Evolutionary conservation across 2,329 filamentous ascomycete genomes (phyloP).

Genomic region (Fusarium chaquense): DNA sequence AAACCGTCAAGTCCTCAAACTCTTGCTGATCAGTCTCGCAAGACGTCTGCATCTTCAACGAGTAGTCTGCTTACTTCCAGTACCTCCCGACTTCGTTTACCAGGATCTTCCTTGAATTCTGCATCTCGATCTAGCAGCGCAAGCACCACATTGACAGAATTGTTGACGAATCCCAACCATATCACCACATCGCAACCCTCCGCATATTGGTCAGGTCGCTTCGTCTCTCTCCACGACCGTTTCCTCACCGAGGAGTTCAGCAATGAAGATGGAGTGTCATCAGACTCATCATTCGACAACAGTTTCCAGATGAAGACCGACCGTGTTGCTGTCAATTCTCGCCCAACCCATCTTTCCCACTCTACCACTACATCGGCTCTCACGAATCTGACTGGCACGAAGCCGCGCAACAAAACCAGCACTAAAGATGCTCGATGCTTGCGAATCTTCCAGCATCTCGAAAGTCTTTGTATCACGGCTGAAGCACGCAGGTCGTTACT

Average conservation of each 20-base stretch:
- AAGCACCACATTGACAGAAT: slow-evolving; percentile 28
- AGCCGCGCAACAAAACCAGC: slow-evolving; percentile 13
- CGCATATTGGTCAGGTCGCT: slow-evolving; percentile 73
- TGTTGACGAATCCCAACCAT: slow-evolving; percentile 44
- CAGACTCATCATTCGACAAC: not conserved
- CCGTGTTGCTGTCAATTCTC: slow-evolving; percentile 31
- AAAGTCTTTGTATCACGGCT: slow-evolving; percentile 59
- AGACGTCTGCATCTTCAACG: slow-evolving; percentile 38
- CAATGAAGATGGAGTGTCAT: slow-evolving; percentile 12
- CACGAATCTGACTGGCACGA: slow-evolving; percentile 39
- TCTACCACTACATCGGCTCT: slow-evolving; percentile 52
- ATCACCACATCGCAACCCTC: slow-evolving; percentile 60
- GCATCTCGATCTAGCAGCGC: slow-evolving; percentile 35
- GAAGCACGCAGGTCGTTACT: slow-evolving; percentile 62
- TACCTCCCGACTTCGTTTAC: slow-evolving; percentile 38
- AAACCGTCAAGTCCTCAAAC: slow-evolving; percentile 31
- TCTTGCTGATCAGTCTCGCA: slow-evolving; percentile 31
- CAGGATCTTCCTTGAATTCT: slow-evolving; percentile 36
- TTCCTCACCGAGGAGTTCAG: slow-evolving; percentile 48
- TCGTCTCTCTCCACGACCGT: slow-evolving; percentile 67
- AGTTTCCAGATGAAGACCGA: slow-evolving; percentile 25
- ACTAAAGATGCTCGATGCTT: slow-evolving; percentile 57
- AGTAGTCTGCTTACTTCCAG: slow-evolving; percentile 30
- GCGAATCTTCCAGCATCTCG: slow-evolving; percentile 62
- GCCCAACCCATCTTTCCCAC: slow-evolving; percentile 48